phyloP scores from a whole-genome alignment of 169 alveolate species.

The Ichthyophthirius multifiliis region DNA sequence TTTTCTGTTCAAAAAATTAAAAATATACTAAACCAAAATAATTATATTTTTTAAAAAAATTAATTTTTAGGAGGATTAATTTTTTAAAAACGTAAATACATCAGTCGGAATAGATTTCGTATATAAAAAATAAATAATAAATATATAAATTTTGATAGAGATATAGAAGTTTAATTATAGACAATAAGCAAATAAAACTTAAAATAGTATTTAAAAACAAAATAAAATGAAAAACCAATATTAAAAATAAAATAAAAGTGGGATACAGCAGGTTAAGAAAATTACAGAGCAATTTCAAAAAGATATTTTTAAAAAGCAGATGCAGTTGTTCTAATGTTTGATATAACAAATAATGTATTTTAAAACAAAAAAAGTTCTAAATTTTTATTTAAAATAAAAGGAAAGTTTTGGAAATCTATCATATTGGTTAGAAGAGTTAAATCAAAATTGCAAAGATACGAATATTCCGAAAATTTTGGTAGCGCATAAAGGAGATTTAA shows the following conservation, averaged over 20 bases:
- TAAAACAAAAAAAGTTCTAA: neutral
- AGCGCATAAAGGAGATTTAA: constrained; percentile 5
- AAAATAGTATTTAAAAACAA: neutral
- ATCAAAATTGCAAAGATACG: neutral
- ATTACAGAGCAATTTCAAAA: constrained; percentile 4
- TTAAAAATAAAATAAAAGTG: neutral
- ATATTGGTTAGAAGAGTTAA: neutral
- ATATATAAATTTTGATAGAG: neutral
- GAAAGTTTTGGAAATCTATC: constrained; percentile 1
- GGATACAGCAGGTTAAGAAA: constrained; percentile 24
- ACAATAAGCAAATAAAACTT: neutral
- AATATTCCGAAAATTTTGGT: neutral
- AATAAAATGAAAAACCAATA: neutral
- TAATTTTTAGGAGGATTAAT: neutral
- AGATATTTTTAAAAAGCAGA: constrained; percentile 15
- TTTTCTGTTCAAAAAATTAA: neutral
- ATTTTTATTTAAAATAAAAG: neutral
- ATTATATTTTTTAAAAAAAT: neutral
- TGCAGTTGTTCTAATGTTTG: neutral
- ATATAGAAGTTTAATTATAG: constrained; percentile 5
- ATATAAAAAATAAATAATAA: neutral
- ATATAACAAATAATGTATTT: constrained; percentile 9
- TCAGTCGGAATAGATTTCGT: constrained; percentile 21
- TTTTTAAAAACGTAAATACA: neutral
- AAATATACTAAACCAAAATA: neutral